phyloP scores from a whole-genome alignment of 1,284 basidiomycete species.

The Ganoderma boninense region DNA sequence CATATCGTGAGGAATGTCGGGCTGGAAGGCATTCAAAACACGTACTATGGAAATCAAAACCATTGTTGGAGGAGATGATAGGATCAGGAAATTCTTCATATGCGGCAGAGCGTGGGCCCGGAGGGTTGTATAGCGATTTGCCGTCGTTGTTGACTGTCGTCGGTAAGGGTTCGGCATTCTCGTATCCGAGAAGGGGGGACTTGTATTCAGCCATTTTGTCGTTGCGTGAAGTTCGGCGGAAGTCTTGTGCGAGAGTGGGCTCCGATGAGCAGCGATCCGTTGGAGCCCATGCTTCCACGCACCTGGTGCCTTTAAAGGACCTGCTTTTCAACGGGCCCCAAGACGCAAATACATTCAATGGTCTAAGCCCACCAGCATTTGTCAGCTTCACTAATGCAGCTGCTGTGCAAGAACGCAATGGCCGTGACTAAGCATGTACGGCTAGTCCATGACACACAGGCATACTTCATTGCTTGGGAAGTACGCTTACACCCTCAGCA shows the following conservation, averaged over 20 bases:
- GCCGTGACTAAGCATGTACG: neutral
- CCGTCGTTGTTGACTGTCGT: conserved; percentile 61
- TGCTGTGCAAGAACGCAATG: neutral
- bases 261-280: neutral
- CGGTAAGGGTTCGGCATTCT: conserved; percentile 58
- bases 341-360: neutral
- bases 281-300: neutral
- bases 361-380: neutral
- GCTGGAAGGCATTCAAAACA: neutral
- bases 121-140: conserved; percentile 62
- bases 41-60: conserved; percentile 76
- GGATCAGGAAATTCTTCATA: conserved; percentile 65
- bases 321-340: no score
- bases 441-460: neutral
- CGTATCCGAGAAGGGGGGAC: conserved; percentile 55
- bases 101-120: conserved; percentile 52
- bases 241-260: neutral
- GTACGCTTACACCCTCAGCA: neutral
- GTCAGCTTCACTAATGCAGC: neutral
- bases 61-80: conserved; percentile 60
- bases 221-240: neutral
- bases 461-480: neutral
- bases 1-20: neutral
- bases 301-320: neutral
- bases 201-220: conserved; percentile 28